Conservation (phyloP, 495 filamentous ascomycete genomes). For the Neurospora sp. region DNA sequence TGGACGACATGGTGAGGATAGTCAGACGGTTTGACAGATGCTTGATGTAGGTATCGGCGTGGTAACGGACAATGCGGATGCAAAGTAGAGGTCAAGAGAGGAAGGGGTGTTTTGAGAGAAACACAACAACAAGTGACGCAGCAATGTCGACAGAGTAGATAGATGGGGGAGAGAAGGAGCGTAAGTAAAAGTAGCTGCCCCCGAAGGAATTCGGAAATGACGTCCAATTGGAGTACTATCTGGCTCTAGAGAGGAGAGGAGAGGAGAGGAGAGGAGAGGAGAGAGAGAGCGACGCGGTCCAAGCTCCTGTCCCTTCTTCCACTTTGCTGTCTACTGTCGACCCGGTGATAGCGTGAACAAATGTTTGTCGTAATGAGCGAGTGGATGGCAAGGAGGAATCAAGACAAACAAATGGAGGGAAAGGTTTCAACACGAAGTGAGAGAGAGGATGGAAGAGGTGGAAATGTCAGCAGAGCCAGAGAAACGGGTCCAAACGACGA, state of each 20-base stretch:
- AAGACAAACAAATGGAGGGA: background rate
- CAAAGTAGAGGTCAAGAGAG: background rate
- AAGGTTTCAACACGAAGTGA: background rate
- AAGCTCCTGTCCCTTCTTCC: background rate
- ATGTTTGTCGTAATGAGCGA: background rate
- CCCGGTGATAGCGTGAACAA: background rate
- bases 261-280: background rate
- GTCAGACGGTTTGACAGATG: background rate
- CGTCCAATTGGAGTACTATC: background rate
- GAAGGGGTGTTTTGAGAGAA: background rate
- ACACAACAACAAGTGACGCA: background rate
- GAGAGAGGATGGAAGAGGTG: background rate
- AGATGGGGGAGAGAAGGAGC: background rate
- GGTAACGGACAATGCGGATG: background rate
- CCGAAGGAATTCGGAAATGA: background rate
- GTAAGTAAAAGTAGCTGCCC: background rate
- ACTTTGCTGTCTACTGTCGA: background rate
- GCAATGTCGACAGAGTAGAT: background rate
- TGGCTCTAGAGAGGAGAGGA: background rate
- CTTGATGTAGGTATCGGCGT: background rate
- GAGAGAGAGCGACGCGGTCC: background rate
- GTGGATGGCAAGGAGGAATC: background rate
- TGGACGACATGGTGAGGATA: slow-evolving; percentile 15
- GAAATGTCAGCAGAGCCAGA: background rate
- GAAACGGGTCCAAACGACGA: background rate